Evolutionary conservation across 257 asterid species (phyloP).

Genomic region (Mitragyna speciosa): DNA sequence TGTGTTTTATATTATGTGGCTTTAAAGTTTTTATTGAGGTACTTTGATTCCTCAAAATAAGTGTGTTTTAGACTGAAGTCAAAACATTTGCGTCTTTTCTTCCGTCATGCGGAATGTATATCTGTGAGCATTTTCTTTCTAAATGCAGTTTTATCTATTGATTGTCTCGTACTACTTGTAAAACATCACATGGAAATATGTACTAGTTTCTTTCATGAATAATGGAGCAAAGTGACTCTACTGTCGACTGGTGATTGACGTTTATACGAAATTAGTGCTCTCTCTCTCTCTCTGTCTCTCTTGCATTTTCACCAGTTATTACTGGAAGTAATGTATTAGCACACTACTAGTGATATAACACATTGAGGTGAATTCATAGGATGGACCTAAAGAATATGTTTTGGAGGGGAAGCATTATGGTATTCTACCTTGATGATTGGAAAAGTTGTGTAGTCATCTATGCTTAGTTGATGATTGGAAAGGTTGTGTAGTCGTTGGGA

Average conservation of each 20-base stretch:
- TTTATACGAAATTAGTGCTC: not conserved
- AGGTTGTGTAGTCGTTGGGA: no score
- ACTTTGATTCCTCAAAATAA: not conserved
- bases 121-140: no score
- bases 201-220: not conserved
- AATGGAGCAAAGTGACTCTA: not conserved
- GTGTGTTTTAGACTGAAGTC: not conserved
- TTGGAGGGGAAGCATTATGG: not conserved
- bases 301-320: no score
- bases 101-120: not conserved
- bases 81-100: not conserved
- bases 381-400: not conserved
- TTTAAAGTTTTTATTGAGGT: not conserved
- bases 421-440: not conserved
- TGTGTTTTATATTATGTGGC: not conserved
- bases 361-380: not conserved
- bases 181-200: not conserved
- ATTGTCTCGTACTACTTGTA: not conserved
- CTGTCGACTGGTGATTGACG: not conserved
- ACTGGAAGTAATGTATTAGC: not conserved
- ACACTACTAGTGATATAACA: not conserved
- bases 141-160: slow-evolving; percentile 4
- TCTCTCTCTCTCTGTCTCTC: not conserved
- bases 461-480: no score
- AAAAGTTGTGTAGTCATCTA: not conserved